Evolutionary conservation across 306 rosid species (phyloP).

Genomic region (Rubus idaeus): DNA sequence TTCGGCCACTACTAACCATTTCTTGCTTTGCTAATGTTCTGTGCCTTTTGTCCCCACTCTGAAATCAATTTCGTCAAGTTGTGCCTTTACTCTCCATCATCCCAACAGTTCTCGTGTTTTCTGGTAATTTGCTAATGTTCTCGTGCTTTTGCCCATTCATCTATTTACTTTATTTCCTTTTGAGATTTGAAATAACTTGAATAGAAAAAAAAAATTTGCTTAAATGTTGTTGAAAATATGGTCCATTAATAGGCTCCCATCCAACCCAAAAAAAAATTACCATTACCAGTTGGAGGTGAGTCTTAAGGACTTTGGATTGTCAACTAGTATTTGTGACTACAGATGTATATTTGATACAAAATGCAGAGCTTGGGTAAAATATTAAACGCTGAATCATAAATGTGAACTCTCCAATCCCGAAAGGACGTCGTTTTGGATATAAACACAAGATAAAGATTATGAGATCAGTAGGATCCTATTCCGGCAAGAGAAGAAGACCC

Average conservation of each 20-base stretch:
- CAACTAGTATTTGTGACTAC: not conserved
- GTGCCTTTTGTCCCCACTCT: conserved; percentile 24
- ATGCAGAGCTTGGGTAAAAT: not conserved
- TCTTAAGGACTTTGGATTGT: too few relatives aligned
- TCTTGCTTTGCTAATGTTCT: conserved; percentile 14
- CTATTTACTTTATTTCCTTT: not conserved
- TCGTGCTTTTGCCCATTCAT: conserved; percentile 13
- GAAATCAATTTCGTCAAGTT: conserved; percentile 11
- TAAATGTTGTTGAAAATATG: not conserved
- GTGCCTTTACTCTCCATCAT: conserved; percentile 8
- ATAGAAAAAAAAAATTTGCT: not conserved
- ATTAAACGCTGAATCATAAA: not conserved
- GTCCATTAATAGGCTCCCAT: not conserved
- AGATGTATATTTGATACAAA: not conserved
- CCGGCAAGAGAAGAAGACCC: not conserved
- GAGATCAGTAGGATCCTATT: not conserved
- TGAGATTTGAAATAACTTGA: not conserved
- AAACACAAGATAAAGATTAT: not conserved
- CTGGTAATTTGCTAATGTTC: not conserved
- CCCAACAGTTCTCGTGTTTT: conserved; percentile 14
- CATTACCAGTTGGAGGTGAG: not conserved
- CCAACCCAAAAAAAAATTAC: too few relatives aligned
- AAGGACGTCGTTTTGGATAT: not conserved
- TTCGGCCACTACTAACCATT: conserved; percentile 10
- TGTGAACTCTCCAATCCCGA: not conserved